Percentiles rank a stretch among this genome's conserved stretches.
These are phyloP conservation scores for Lactarius deliciosus DNA, from an alignment of 768 basidiomycete genomes.

Conservation along the genomic window DNA sequence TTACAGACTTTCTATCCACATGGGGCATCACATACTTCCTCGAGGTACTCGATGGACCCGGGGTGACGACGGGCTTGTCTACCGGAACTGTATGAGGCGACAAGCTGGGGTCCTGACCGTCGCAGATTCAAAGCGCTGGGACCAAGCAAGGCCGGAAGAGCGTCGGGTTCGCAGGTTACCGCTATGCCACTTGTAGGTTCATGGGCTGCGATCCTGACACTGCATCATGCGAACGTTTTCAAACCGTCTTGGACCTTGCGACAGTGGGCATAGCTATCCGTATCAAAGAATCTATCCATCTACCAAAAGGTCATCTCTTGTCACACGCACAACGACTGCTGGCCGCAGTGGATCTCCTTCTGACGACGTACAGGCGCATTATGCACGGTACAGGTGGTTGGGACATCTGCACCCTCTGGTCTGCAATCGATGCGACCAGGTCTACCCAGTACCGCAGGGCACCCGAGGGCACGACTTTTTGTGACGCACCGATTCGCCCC, in stretches of 20 bases:
- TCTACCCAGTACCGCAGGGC: slow-evolving; percentile 36
- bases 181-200: slow-evolving; percentile 36
- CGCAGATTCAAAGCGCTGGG: slow-evolving; percentile 44
- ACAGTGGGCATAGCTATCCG: slow-evolving; percentile 66
- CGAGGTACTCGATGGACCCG: slow-evolving; percentile 53
- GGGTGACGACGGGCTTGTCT: slow-evolving; percentile 59
- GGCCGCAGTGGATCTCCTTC: background rate
- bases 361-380: background rate
- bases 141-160: slow-evolving; percentile 45
- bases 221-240: slow-evolving; percentile 21
- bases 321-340: background rate
- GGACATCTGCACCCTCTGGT: slow-evolving; percentile 41
- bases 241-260: slow-evolving; percentile 28
- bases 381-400: slow-evolving; percentile 42
- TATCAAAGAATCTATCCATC: slow-evolving; percentile 67
- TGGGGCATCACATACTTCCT: slow-evolving; percentile 42
- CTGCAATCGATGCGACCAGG: slow-evolving; percentile 38
- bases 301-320: slow-evolving; percentile 55
- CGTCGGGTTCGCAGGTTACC: slow-evolving; percentile 48
- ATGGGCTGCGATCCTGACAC: slow-evolving; percentile 5
- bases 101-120: slow-evolving; percentile 49
- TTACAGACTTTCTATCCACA: slow-evolving; percentile 74
- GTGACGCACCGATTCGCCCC: slow-evolving; percentile 52
- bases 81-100: slow-evolving; percentile 58
- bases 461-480: slow-evolving; percentile 41